Evolutionary conservation across 2,329 filamentous ascomycete genomes (phyloP).

Genomic region (Ophiostoma himal-ulmi): DNA sequence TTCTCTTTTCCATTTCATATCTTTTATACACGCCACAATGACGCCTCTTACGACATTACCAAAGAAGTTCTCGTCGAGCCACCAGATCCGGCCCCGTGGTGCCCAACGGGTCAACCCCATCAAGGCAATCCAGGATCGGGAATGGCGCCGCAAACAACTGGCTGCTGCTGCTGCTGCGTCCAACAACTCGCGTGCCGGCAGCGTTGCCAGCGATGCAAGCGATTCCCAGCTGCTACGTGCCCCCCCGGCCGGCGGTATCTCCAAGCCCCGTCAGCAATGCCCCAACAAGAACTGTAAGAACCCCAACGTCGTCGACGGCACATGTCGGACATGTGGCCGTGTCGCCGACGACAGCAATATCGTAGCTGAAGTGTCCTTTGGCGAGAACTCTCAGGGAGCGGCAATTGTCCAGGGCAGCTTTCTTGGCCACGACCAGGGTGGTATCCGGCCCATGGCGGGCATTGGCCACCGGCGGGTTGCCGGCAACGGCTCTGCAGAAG

Average conservation of each 20-base stretch:
- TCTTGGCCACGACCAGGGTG: slow-evolving; percentile 77
- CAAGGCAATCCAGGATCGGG: slow-evolving; percentile 48
- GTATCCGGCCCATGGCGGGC: slow-evolving; percentile 59
- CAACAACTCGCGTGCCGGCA: slow-evolving; percentile 16
- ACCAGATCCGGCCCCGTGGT: slow-evolving; percentile 28
- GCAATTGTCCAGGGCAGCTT: slow-evolving; percentile 88
- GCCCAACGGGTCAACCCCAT: slow-evolving; percentile 40
- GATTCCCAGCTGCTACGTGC: background rate
- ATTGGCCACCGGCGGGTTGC: slow-evolving; percentile 56
- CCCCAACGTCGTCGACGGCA: slow-evolving; percentile 57
- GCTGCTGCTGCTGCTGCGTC: slow-evolving; percentile 27
- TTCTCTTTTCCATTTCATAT: background rate
- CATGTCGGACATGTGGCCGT: slow-evolving; percentile 79
- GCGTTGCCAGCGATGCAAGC: slow-evolving; percentile 18
- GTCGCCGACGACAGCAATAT: slow-evolving; percentile 83
- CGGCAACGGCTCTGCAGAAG: slow-evolving; percentile 48
- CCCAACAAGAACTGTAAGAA: slow-evolving; percentile 57
- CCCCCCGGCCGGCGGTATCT: slow-evolving; percentile 24
- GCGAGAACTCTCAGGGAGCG: slow-evolving; percentile 77
- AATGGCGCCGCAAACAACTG: slow-evolving; percentile 40
- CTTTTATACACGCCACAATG: slow-evolving; percentile 12
- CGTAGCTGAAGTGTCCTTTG: slow-evolving; percentile 85
- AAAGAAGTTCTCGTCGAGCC: slow-evolving; percentile 26
- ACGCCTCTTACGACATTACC: slow-evolving; percentile 26
- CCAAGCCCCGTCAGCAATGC: slow-evolving; percentile 38